A percentile compares a stretch with the other conserved stretches of the same genome.
These are phyloP conservation scores for Russula brevipes DNA, from an alignment of 768 basidiomycete genomes.

Conservation along the genomic window DNA sequence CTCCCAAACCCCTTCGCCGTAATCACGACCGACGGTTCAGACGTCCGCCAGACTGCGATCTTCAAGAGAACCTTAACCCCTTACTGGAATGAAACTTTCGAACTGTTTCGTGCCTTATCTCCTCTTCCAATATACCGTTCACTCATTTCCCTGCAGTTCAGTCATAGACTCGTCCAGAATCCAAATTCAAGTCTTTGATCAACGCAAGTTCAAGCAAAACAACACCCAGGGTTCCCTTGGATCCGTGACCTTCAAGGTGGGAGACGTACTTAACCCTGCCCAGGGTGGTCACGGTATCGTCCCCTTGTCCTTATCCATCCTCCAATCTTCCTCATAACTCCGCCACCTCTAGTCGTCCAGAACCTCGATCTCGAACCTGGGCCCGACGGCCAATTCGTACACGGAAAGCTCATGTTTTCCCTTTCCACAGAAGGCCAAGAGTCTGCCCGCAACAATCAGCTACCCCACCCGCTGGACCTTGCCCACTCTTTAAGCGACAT, in stretches of 20 bases:
- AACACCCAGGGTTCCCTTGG: constrained; percentile 71
- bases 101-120: constrained; percentile 48
- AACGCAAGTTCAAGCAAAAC: constrained; percentile 80
- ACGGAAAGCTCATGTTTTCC: constrained; percentile 74
- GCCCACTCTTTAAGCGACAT: constrained; percentile 16
- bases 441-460: constrained; percentile 16
- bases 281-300: constrained; percentile 31
- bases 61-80: constrained; percentile 65
- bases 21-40: constrained; percentile 72
- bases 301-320: background rate
- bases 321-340: background rate
- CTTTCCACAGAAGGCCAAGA: constrained; percentile 33
- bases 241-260: constrained; percentile 42
- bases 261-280: constrained; percentile 38
- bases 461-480: constrained; percentile 25
- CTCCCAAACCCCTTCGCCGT: constrained; percentile 88
- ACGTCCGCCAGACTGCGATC: constrained; percentile 71
- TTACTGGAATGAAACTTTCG: constrained; percentile 82
- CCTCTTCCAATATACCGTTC: background rate
- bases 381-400: constrained; percentile 68
- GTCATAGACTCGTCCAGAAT: constrained; percentile 72
- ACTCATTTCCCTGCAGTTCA: constrained; percentile 39
- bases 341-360: constrained; percentile 48
- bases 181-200: constrained; percentile 85
- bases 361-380: constrained; percentile 72